These are phyloP conservation scores for Podila epigama DNA, from an alignment of 192 early-diverging fungal genomes.

Conservation along the genomic window DNA sequence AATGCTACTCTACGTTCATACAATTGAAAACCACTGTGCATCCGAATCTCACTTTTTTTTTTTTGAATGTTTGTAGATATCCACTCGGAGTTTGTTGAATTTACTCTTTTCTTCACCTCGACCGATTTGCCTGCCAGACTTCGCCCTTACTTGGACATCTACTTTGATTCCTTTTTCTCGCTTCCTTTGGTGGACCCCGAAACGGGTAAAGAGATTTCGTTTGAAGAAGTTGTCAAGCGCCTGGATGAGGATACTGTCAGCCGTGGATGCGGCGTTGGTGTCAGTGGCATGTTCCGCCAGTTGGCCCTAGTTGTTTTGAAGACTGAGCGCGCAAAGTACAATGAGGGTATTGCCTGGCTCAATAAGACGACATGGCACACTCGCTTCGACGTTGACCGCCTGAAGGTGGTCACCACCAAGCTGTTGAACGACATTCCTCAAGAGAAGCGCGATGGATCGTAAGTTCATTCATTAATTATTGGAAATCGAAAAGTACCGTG, in stretches of 20 bases:
- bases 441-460: constrained; percentile 62
- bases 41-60: neutral
- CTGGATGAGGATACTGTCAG: constrained; percentile 62
- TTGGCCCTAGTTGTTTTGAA: constrained; percentile 39
- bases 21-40: neutral
- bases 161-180: constrained; percentile 61
- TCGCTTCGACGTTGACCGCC: constrained; percentile 59
- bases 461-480: constrained; percentile 14
- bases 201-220: constrained; percentile 43
- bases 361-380: constrained; percentile 62
- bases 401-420: constrained; percentile 63
- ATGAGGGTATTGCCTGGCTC: constrained; percentile 60
- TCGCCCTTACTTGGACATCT: constrained; percentile 60
- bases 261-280: constrained; percentile 52
- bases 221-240: constrained; percentile 61
- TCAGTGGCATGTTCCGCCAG: constrained; percentile 45
- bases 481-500: no score
- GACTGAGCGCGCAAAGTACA: constrained; percentile 57
- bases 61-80: constrained; percentile 44
- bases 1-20: neutral
- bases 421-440: constrained; percentile 63
- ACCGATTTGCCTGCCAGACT: constrained; percentile 52
- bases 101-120: constrained; percentile 55
- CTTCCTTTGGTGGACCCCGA: constrained; percentile 53
- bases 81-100: constrained; percentile 60